Evolutionary conservation across 306 rosid species (phyloP), one percentile per base, ranked within the genome.

Genomic region (Vigna unguiculata): DNA sequence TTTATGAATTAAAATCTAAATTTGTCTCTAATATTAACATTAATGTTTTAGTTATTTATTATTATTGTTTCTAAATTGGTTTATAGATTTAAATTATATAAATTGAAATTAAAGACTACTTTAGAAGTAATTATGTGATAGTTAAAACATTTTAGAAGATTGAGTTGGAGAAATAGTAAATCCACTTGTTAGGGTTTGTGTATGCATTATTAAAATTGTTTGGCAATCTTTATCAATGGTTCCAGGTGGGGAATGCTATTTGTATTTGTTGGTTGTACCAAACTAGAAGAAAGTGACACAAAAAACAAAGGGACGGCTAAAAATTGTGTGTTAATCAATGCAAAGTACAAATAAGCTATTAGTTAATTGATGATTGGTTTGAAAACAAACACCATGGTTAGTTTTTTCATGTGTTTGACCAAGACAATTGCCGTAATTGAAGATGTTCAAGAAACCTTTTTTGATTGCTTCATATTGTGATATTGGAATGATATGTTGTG

Each of bases 261-360:
- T 51, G 19, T 12, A 6, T 17, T 32, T 70, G 62, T 49, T n/a
- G 75, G 47, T 70, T 70, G 61, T 70, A 71, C 63, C 75, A 71
- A 71, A 71, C 75, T 3, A 19, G 20, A 51, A 70, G 75, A 70
- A 70, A 71, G 63, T 51, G 75, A 71, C 62, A 30, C n/a, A 49
- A 21, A 49, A 48, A 30, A 69, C 59, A 69, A 13, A 11, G 49
- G 17, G 11, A 49, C 61, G 40, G 55, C 61, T 5, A 8, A 63
- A 68, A 46, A 4, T 46, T 24, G 73, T 45, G 36, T 32, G 7
- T 6, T 1, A 21, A 13, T 20, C 12, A 16, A 57, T 58, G 25
- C 45, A 30, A 15, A 32, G 13, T 60, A 28, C 65, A 58, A 59
- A 28, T 59, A 30, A 32, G 3, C 16, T 30, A 30, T 28, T 60